Conservation (phyloP, 345 rosid genomes). For the Angophora floribunda region DNA sequence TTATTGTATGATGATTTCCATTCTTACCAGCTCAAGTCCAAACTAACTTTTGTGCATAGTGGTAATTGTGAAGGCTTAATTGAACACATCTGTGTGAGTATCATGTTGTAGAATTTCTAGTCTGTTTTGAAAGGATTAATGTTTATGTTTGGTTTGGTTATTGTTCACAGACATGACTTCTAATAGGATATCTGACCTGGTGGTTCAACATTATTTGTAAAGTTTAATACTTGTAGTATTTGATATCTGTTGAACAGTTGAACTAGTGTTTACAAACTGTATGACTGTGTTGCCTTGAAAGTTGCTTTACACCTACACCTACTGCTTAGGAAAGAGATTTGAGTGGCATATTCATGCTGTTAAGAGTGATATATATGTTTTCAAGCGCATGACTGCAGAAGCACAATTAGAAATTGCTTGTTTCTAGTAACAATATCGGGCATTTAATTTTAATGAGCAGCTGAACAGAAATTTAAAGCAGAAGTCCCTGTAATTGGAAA, state of each 20-base stretch:
- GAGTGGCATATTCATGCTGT: not conserved
- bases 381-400: not conserved
- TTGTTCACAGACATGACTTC: not conserved
- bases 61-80: not conserved
- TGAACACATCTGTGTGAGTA: not conserved
- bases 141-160: not conserved
- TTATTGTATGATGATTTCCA: not conserved
- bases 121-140: not conserved
- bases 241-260: not conserved
- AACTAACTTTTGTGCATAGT: not conserved
- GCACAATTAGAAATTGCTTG: not conserved
- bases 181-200: not conserved
- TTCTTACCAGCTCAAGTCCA: not conserved
- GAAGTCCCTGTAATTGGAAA: not conserved
- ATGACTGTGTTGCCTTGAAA: not conserved
- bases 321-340: not conserved
- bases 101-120: not conserved
- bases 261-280: not conserved
- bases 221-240: not conserved
- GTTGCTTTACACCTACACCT: not conserved
- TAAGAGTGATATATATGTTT: not conserved
- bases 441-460: not conserved
- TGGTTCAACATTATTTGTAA: not conserved
- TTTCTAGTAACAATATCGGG: not conserved
- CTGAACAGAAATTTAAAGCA: not conserved